Evolutionary conservation across 1,284 basidiomycete species (phyloP).

Genomic region (Heimioporus retisporus): DNA sequence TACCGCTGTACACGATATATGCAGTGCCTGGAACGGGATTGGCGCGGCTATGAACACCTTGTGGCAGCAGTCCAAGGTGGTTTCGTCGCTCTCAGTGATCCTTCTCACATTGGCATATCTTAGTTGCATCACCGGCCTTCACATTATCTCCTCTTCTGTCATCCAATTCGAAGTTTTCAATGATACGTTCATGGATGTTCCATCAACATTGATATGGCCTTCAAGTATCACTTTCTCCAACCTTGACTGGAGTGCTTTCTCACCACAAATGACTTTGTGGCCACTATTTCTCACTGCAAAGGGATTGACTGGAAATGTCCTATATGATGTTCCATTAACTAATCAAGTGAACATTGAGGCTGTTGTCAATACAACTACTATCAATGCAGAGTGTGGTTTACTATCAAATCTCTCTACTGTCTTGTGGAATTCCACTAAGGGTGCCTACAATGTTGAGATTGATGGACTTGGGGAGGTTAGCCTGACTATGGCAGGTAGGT

Average conservation of each 20-base stretch:
- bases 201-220: slow-evolving; percentile 19
- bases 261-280: slow-evolving; percentile 6
- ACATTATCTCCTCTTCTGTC: slow-evolving; percentile 33
- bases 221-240: background rate
- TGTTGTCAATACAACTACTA: slow-evolving; percentile 18
- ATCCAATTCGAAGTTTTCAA: slow-evolving; percentile 29
- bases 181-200: background rate
- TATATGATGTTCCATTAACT: slow-evolving; percentile 24
- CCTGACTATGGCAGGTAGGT: slow-evolving; percentile 1
- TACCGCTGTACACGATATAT: slow-evolving; percentile 28
- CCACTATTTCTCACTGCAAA: slow-evolving; percentile 12
- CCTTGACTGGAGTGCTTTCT: slow-evolving; percentile 13
- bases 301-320: slow-evolving; percentile 18
- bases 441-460: background rate
- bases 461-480: slow-evolving; percentile 14
- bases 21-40: slow-evolving; percentile 30
- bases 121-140: slow-evolving; percentile 20
- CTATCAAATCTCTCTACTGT: slow-evolving; percentile 9
- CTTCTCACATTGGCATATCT: slow-evolving; percentile 18
- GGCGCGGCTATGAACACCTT: slow-evolving; percentile 23
- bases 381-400: slow-evolving; percentile 25
- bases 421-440: background rate
- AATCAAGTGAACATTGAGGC: slow-evolving; percentile 12
- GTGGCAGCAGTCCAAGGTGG: slow-evolving; percentile 27
- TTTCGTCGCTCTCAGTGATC: slow-evolving; percentile 4